Conservation (phyloP, 805 yeast species). For the Teunomyces aglyptinius region DNA sequence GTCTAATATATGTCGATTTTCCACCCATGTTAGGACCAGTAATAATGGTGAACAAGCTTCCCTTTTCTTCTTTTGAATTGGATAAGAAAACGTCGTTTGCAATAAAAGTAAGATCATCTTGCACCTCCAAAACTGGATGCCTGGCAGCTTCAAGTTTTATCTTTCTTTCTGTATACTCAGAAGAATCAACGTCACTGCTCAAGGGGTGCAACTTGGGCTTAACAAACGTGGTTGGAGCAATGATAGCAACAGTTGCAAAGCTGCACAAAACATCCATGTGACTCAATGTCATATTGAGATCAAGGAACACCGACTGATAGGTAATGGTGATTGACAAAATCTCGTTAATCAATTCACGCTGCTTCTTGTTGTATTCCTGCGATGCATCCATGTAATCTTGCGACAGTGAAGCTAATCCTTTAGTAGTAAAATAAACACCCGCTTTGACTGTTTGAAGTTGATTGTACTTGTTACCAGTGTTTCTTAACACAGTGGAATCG, state of each 20-base stretch:
- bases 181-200: conserved; percentile 24
- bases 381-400: conserved; percentile 57
- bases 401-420: conserved; percentile 57
- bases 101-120: conserved; percentile 86
- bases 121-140: conserved; percentile 93
- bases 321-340: conserved; percentile 79
- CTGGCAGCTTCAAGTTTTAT: conserved; percentile 71
- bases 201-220: conserved; percentile 69
- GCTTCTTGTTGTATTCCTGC: conserved; percentile 69
- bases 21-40: conserved; percentile 99
- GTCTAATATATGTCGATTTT: conserved; percentile 89
- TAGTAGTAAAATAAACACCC: conserved; percentile 88
- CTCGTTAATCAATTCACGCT: conserved; percentile 75
- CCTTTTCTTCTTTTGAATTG: conserved; percentile 34
- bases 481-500: conserved; percentile 79
- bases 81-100: conserved; percentile 80
- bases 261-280: conserved; percentile 80
- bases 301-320: conserved; percentile 74
- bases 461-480: conserved; percentile 52
- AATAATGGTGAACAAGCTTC: conserved; percentile 72
- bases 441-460: conserved; percentile 93
- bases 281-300: conserved; percentile 61
- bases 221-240: conserved; percentile 77
- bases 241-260: conserved; percentile 78
- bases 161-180: conserved; percentile 37